These are phyloP conservation scores for Colletotrichum graminicola DNA, from an alignment of 2,329 filamentous ascomycete species.

Conservation along the genomic window DNA sequence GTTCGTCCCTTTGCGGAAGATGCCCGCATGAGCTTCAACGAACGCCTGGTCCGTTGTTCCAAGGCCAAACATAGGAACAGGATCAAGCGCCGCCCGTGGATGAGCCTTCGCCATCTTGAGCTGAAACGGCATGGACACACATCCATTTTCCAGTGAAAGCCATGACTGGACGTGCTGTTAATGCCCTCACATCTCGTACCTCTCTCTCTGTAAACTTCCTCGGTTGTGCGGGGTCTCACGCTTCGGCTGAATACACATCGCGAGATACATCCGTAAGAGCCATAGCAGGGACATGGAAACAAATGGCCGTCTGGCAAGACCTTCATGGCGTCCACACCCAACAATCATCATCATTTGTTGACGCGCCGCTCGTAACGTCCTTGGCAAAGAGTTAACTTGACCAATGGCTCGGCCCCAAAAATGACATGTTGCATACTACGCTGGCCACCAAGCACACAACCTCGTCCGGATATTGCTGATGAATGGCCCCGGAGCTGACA, in stretches of 20 bases:
- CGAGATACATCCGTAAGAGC: too few species aligned
- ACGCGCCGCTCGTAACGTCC: background rate
- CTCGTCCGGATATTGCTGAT: background rate
- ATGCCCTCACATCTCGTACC: constrained; percentile 6
- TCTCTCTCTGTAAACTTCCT: background rate
- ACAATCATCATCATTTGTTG: background rate
- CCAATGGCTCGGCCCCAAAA: background rate
- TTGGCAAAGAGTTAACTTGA: background rate
- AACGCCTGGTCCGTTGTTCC: constrained; percentile 1
- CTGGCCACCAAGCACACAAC: constrained; percentile 2
- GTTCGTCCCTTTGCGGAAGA: background rate
- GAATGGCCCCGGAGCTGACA: constrained; percentile 15
- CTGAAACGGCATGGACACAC: background rate
- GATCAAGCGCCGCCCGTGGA: background rate
- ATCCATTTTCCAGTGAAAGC: background rate
- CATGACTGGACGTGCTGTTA: background rate
- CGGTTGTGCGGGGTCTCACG: background rate
- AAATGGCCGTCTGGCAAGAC: background rate
- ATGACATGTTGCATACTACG: background rate
- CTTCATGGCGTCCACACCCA: background rate
- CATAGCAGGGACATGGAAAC: background rate
- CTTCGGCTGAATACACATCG: too few species aligned
- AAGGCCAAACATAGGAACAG: background rate
- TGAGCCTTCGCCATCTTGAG: background rate
- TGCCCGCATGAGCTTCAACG: background rate